Evolutionary conservation across 2,329 filamentous ascomycete genomes (phyloP).

Genomic region (Ascocoryne sarcoides): DNA sequence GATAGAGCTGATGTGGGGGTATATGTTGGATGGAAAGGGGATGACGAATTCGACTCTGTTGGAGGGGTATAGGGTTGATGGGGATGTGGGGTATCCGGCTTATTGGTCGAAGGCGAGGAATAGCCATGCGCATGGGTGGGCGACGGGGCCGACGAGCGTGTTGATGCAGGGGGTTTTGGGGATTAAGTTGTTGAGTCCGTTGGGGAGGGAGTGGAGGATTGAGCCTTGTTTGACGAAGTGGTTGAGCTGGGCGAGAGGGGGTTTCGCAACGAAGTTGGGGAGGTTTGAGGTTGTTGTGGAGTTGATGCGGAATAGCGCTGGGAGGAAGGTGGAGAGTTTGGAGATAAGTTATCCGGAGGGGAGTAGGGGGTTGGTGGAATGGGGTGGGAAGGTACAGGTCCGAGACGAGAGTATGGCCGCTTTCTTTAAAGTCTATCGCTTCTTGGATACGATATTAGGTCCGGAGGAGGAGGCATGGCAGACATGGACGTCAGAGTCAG

Average conservation of each 20-base stretch:
- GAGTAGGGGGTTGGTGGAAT: slow-evolving; percentile 21
- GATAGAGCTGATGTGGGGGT: slow-evolving; percentile 42
- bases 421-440: slow-evolving; percentile 10
- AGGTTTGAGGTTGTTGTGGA: slow-evolving; percentile 28
- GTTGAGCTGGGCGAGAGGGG: slow-evolving; percentile 30
- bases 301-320: slow-evolving; percentile 12
- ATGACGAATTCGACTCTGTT: slow-evolving; percentile 32
- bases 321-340: slow-evolving; percentile 17
- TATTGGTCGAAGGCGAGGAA: slow-evolving; percentile 28
- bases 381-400: slow-evolving; percentile 16
- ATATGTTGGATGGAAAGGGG: slow-evolving; percentile 40
- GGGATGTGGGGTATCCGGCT: slow-evolving; percentile 30
- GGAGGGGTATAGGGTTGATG: slow-evolving; percentile 32
- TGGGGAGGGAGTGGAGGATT: slow-evolving; percentile 32
- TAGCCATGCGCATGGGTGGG: slow-evolving; percentile 41
- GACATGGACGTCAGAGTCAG: slow-evolving; percentile 4
- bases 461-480: slow-evolving; percentile 10
- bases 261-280: slow-evolving; percentile 30
- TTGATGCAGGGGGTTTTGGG: slow-evolving; percentile 37
- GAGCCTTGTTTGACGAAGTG: slow-evolving; percentile 32
- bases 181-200: slow-evolving; percentile 29
- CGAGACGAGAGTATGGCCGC: slow-evolving; percentile 9
- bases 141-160: slow-evolving; percentile 37
- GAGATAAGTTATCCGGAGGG: slow-evolving; percentile 22
- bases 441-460: slow-evolving; percentile 5